These are phyloP conservation scores for Hyphopichia wangnamkhiaoensis DNA, from an alignment of 1,139 yeast genomes.

Conservation along the genomic window DNA sequence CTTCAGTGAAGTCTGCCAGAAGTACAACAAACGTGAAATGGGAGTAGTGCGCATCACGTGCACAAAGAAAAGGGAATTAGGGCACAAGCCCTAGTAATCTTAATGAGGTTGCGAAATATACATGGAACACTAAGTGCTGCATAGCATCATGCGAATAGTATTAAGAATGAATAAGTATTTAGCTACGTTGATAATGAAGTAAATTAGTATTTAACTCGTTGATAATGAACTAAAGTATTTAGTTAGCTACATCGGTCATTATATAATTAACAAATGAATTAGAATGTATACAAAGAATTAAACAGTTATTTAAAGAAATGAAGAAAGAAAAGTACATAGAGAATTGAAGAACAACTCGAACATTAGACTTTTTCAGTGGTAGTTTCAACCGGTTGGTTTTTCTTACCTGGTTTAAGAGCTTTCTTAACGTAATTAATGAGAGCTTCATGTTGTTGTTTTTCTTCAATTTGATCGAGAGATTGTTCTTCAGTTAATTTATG, in stretches of 20 bases:
- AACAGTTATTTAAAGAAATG: too few relatives aligned
- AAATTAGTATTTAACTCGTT: too few relatives aligned
- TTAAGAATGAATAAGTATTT: too few relatives aligned
- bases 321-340: neutral
- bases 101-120: too few relatives aligned
- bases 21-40: neutral
- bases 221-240: too few relatives aligned
- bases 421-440: constrained; percentile 1
- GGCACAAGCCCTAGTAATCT: constrained; percentile 1
- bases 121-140: too few relatives aligned
- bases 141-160: too few relatives aligned
- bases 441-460: constrained; percentile 2
- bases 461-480: constrained; percentile 9
- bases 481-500: constrained; percentile 29
- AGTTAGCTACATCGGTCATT: too few relatives aligned
- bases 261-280: too few relatives aligned
- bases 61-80: neutral
- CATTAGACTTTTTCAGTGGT: neutral
- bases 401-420: neutral
- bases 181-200: too few relatives aligned
- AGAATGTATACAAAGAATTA: too few relatives aligned
- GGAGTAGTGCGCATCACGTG: neutral
- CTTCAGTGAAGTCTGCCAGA: too few relatives aligned
- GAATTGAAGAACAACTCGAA: neutral
- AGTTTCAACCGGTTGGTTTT: neutral